Base-by-base conservation (phyloP, 805 yeast species). In the Candida insectalens region DNA sequence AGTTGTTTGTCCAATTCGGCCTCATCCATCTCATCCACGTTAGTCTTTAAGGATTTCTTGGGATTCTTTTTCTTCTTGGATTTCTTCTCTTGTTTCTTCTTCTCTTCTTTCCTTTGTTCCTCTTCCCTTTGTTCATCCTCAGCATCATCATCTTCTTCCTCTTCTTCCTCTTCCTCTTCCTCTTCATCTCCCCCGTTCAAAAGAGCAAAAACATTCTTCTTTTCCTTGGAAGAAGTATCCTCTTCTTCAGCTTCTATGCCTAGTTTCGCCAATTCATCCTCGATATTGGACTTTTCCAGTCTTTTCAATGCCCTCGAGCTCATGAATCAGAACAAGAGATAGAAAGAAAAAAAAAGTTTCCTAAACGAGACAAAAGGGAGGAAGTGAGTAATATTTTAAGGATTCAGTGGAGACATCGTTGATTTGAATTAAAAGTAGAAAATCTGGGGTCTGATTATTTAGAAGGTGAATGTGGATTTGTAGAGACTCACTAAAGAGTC, bases 1-100 rank as follows among this genome's bases (percentile, higher is more conserved):
- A 80, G 50, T 4, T 77, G 58, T 38, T 57, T 58, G 50, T 77
- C 83, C 18, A 80, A 55, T 22, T 75, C 83, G 6, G 71, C 40
- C 21, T 47, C 49, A 21, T 39, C 45, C 5, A 36, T 19, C 22
- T 38, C 42, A 33, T 42, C 46, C 77, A 42, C 36, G n/a, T n/a
- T n/a, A 5, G 17, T 37, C 23, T 20, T 40, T 46, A 13, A 29
- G 42, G 18, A 25, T 47, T 4, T 46, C 43, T 15, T 1, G n/a
- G n/a, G n/a, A n/a, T n/a, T n/a, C 39, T 45, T 18, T 50, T 53
- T 21, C 26, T 31, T 26, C 25, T 27, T 23, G 12, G 19, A 25
- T 20, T 17, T 29, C 25, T 29, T 33, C 22, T 36, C 29, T 6
- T 5, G 14, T 21, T 17, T 26, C n/a, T n/a, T n/a, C 18, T 30